These are phyloP conservation scores for Scheffersomyces stipitis DNA, from an alignment of 805 yeast species.

Conservation along the genomic window DNA sequence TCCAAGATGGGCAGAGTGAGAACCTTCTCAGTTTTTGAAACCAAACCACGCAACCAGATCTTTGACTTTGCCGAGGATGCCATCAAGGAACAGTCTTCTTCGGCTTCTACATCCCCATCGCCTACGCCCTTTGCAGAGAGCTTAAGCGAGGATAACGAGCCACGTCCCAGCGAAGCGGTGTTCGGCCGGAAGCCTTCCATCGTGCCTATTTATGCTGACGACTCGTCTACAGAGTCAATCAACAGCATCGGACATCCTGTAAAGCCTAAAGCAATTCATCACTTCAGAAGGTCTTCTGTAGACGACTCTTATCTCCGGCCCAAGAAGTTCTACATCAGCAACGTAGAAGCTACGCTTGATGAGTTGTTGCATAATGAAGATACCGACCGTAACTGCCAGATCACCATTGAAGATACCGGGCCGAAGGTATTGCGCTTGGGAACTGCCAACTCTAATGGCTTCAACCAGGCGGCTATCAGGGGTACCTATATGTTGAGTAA, in stretches of 20 bases:
- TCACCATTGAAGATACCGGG: conserved; percentile 81
- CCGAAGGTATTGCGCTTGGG: conserved; percentile 80
- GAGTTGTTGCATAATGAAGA: conserved; percentile 76
- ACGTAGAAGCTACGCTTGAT: conserved; percentile 70
- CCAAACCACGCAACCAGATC: conserved; percentile 4
- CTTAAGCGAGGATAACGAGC: not conserved
- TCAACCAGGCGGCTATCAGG: conserved; percentile 65
- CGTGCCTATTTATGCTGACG: conserved; percentile 25
- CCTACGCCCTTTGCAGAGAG: not conserved
- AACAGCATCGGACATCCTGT: not conserved
- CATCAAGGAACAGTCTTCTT: not conserved
- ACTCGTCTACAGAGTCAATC: conserved; percentile 6
- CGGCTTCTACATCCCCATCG: not conserved
- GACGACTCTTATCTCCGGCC: conserved; percentile 31
- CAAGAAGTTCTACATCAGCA: conserved; percentile 64
- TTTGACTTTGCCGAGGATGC: conserved; percentile 3
- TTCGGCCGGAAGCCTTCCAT: conserved; percentile 22
- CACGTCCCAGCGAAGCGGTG: not conserved
- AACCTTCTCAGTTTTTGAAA: conserved; percentile 50
- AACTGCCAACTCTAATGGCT: conserved; percentile 84
- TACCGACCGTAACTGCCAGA: conserved; percentile 81
- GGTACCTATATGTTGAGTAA: conserved; percentile 91
- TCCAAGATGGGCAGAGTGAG: conserved; percentile 52
- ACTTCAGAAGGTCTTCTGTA: conserved; percentile 30
- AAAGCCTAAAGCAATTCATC: conserved; percentile 1